Base-by-base conservation (phyloP, 2,329 filamentous ascomycete species). In the Hypoxylon sp. region DNA sequence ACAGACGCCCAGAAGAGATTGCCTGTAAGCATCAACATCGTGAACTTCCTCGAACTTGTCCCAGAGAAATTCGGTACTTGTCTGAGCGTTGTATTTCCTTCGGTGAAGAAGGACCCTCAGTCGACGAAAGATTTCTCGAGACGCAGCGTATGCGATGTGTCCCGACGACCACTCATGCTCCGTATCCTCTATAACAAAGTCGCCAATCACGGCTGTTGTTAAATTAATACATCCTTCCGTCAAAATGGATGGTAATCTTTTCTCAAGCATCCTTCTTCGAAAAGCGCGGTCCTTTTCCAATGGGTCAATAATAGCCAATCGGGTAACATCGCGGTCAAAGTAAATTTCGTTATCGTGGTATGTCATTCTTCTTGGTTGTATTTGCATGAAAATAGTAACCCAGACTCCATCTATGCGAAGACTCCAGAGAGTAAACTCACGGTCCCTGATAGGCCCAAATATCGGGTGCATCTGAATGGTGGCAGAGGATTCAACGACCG, bases 81-180 rank as follows among this genome's bases (percentile, higher is more conserved):
- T 11, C 2, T 1, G 6, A 6, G 4, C 15, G 24, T 6, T 1
- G 2, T 17, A 8, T 4, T 51, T 6, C 21, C 58, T 58, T 35
- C 63, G 60, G 47, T 58, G 69, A 10, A 65, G 39, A 3, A 75
- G 62, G 2, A 68, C 61, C 24, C 69, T 75, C n/a, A 76, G 56
- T 2, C 75, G 72, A 13, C 75, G 69, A 0, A 77, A 13, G 7
- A 76, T 72, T 48, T 77, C 75, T 13, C 72, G 70, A 2, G 65
- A 71, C 10, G 76, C 13, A 0, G 74, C 74, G 50, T 70, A 76
- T 1, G 74, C 68, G 13, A 76, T 53, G 3, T 73, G 50, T 1
- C 75, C 75, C 0, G 71, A 72, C 13, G 69, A 37, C 75, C 74
- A 76, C 10, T 15, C 13, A 3, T 58, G 13, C 4, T 63, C 8